These are phyloP conservation scores for Sphaerulina musiva DNA, from an alignment of 2,329 filamentous ascomycete species.

Conservation along the genomic window DNA sequence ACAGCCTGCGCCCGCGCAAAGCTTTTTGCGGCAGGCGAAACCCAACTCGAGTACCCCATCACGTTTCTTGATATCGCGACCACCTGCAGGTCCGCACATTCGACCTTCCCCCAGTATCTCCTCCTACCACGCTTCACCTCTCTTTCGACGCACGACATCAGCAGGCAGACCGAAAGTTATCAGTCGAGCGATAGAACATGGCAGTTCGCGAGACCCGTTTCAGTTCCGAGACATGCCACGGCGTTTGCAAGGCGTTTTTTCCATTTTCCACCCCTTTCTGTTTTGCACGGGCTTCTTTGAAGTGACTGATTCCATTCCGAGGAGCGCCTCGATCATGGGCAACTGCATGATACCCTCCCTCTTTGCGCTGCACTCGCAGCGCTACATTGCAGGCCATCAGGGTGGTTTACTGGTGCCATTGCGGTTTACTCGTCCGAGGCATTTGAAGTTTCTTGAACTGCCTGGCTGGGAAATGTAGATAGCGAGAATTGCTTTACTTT, in stretches of 20 bases:
- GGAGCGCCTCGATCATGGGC: not conserved
- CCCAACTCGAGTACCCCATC: constrained; percentile 4
- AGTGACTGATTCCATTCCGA: not conserved
- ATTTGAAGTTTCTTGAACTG: not conserved
- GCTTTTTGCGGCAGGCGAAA: constrained; percentile 10
- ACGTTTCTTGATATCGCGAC: constrained; percentile 3
- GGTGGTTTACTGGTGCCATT: not conserved
- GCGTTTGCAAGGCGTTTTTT: constrained; percentile 1
- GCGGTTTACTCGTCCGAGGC: not conserved
- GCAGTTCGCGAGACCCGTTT: constrained; percentile 7
- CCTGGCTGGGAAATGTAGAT: not conserved
- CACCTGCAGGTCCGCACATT: constrained; percentile 2
- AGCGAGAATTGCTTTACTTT: not conserved
- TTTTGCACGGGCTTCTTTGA: not conserved
- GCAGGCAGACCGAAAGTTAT: constrained; percentile 7
- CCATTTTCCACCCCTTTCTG: not conserved
- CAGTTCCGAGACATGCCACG: constrained; percentile 6
- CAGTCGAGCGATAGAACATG: constrained; percentile 2
- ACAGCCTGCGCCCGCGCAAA: not conserved
- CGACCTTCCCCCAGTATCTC: not conserved
- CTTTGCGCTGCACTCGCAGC: not conserved
- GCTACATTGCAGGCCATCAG: too few relatives aligned
- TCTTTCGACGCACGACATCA: not conserved
- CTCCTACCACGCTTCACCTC: not conserved
- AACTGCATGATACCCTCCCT: constrained; percentile 2